Evolutionary conservation across 1,139 yeast species (phyloP).

Genomic region (Saccharomyces pastorianus): DNA sequence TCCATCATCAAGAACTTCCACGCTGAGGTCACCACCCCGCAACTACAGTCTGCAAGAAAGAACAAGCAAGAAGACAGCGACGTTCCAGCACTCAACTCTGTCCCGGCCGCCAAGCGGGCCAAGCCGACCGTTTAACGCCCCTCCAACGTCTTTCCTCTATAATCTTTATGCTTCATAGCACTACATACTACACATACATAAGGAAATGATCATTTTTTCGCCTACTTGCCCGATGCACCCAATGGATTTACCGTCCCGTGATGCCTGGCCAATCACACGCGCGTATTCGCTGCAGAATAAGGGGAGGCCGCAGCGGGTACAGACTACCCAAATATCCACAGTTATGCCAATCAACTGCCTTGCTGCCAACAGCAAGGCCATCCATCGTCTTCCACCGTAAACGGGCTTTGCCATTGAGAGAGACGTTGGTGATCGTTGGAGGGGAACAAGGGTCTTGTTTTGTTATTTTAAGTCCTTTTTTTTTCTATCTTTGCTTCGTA

Average conservation of each 20-base stretch:
- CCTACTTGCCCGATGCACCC: neutral
- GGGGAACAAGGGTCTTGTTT: neutral
- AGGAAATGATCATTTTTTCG: neutral
- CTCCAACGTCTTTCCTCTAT: neutral
- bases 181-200: neutral
- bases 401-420: neutral
- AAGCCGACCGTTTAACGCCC: neutral
- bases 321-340: neutral
- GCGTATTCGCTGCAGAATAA: neutral
- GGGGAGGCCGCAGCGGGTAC: neutral
- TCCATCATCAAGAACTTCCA: slow-evolving; percentile 92
- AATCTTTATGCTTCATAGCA: neutral
- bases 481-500: neutral
- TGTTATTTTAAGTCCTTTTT: neutral
- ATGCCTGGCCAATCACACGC: neutral
- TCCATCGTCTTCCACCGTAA: neutral
- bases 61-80: neutral
- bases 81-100: neutral
- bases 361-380: neutral
- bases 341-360: neutral
- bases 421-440: neutral
- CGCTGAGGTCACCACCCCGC: slow-evolving; percentile 48
- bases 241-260: neutral
- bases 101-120: neutral
- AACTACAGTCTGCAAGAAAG: neutral